Evolutionary conservation across 1,284 basidiomycete species (phyloP).

Genomic region (Mixia osmundae): DNA sequence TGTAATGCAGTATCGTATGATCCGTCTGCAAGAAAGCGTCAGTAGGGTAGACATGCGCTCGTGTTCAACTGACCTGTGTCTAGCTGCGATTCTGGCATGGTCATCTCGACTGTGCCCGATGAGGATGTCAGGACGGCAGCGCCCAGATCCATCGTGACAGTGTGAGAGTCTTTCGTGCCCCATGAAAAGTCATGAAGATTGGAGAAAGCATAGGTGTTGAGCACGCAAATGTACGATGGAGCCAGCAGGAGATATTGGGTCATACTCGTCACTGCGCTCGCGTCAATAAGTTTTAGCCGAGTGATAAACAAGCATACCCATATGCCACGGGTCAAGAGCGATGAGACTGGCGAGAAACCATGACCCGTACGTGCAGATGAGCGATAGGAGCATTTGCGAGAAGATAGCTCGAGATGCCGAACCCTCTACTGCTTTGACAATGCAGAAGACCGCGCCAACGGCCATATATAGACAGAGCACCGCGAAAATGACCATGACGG

Average conservation of each 20-base stretch:
- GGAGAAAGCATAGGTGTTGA: conserved; percentile 35
- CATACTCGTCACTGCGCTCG: conserved; percentile 77
- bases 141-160: conserved; percentile 49
- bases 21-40: conserved; percentile 25
- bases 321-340: conserved; percentile 67
- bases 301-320: conserved; percentile 2
- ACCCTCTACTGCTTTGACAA: conserved; percentile 39
- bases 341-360: conserved; percentile 56
- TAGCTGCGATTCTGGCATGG: conserved; percentile 58
- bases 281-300: conserved; percentile 34
- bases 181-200: conserved; percentile 41
- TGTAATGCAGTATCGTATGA: conserved; percentile 72
- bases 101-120: conserved; percentile 54
- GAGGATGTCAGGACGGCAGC: conserved; percentile 28
- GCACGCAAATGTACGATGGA: conserved; percentile 66
- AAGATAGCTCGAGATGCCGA: conserved; percentile 29
- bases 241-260: conserved; percentile 66
- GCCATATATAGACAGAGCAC: conserved; percentile 60
- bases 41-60: neutral
- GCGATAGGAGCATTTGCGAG: conserved; percentile 52
- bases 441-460: conserved; percentile 43
- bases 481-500: conserved; percentile 48
- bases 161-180: conserved; percentile 62
- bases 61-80: conserved; percentile 33
- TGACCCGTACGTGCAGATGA: conserved; percentile 44